These are phyloP conservation scores for Microbotryum saponariae DNA, from an alignment of 1,284 basidiomycete species.

Conservation along the genomic window DNA sequence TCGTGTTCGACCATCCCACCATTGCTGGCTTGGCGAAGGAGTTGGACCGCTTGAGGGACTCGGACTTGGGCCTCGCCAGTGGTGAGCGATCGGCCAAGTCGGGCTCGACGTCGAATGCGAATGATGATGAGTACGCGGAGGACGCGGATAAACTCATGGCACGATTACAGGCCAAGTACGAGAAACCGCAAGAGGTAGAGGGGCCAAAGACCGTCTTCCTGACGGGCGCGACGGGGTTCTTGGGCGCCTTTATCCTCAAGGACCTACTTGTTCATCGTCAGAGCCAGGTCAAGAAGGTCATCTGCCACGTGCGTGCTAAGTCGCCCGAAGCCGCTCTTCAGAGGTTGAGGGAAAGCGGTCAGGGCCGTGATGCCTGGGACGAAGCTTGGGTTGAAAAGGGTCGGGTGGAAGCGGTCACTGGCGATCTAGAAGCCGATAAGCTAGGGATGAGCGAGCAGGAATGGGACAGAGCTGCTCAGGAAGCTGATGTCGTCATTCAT, in stretches of 20 bases:
- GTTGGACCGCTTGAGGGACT: conserved; percentile 67
- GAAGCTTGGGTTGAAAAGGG: conserved; percentile 69
- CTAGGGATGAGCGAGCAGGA: conserved; percentile 64
- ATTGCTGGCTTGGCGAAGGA: conserved; percentile 70
- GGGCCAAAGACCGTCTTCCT: conserved; percentile 64
- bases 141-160: conserved; percentile 65
- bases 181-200: conserved; percentile 49
- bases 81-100: conserved; percentile 37
- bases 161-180: conserved; percentile 57
- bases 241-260: conserved; percentile 84
- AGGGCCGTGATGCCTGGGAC: conserved; percentile 84
- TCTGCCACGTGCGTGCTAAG: conserved; percentile 79
- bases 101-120: conserved; percentile 26
- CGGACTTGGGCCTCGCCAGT: conserved; percentile 65
- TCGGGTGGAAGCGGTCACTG: conserved; percentile 73
- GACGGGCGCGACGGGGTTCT: conserved; percentile 94
- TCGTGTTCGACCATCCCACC: conserved; percentile 89
- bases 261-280: conserved; percentile 60
- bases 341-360: conserved; percentile 68
- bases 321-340: conserved; percentile 57
- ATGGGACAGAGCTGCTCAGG: conserved; percentile 63
- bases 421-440: conserved; percentile 68
- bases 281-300: conserved; percentile 68
- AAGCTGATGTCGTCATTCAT: conserved; percentile 81
- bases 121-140: conserved; percentile 58